Base-by-base conservation (phyloP, 805 yeast genomes). In the Metschnikowia sp. region DNA sequence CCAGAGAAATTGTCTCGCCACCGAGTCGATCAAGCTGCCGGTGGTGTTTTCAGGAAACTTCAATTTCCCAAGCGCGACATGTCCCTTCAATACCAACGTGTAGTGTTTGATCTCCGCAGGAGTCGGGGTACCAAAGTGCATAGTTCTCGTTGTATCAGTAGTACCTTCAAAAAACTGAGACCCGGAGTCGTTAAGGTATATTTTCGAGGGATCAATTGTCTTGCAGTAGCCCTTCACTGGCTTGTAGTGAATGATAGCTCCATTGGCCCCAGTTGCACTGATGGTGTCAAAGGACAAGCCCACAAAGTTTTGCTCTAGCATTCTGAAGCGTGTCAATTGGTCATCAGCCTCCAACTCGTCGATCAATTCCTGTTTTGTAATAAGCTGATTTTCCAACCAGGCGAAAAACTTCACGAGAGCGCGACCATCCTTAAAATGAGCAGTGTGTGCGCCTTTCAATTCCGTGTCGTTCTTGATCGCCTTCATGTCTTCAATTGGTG, bases 241-340 rank as follows among this genome's bases (percentile, higher is more conserved):
- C 36, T 81, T 69, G 62, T 87, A 87, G 62, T 87, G 95, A 50
- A 87, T 84, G 30, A 86, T 72, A 1, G 94, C 87, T 8, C 88
- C 87, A 61, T 86, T 86, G 10, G 88, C 72, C 0, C 92, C 94
- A 1, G 88, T 74, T 5, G 90, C 79, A 43, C 88, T 81, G 40
- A 86, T 86, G 0, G 94, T 86, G 41, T 79, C 82, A 63, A 86
- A 86, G 3, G 89, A 82, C 39, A 81, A 75, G 0, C 91, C 94
- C 18, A 69, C 75, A 58, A 77, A 81, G 51, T 76, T 68, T 35
- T 71, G 66, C 48, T 76, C 79, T 50, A 64, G 55, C 43, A 69
- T 48, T 54, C 75, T 64, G 56, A 65, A 66, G 44, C 62, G 62
- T 19, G 70, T 52, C 53, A 65, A 54, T 60, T 77, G 74, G 11